Conservation (phyloP, 805 yeast species). For the Ogataea degrootiae region DNA sequence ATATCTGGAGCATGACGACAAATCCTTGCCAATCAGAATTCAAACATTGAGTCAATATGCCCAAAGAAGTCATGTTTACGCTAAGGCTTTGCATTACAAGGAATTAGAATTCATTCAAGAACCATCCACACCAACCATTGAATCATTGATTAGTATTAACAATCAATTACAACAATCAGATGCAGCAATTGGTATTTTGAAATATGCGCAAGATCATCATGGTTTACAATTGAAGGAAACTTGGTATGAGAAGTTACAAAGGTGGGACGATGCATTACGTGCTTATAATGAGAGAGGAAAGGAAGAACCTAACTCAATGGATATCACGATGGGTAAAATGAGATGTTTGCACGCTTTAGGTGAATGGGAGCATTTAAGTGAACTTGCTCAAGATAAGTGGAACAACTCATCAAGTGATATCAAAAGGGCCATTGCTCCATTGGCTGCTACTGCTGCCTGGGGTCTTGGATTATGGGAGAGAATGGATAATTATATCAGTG, state of each 20-base stretch:
- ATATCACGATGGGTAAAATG: slow-evolving; percentile 96
- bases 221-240: slow-evolving; percentile 90
- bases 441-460: slow-evolving; percentile 99
- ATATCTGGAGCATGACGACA: slow-evolving; percentile 96
- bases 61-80: slow-evolving; percentile 93
- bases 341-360: slow-evolving; percentile 97
- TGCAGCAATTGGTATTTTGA: slow-evolving; percentile 95
- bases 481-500: slow-evolving; percentile 86
- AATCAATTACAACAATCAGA: slow-evolving; percentile 94
- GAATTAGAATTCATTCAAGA: slow-evolving; percentile 93
- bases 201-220: slow-evolving; percentile 89
- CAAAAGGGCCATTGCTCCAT: slow-evolving; percentile 83
- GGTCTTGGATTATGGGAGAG: slow-evolving; percentile 95
- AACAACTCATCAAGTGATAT: slow-evolving; percentile 62
- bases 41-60: slow-evolving; percentile 89
- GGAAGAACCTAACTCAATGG: slow-evolving; percentile 65
- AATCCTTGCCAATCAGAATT: slow-evolving; percentile 87
- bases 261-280: slow-evolving; percentile 96
- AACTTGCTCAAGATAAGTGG: slow-evolving; percentile 87
- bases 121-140: slow-evolving; percentile 88
- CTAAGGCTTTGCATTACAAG: slow-evolving; percentile 93
- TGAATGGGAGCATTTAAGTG: slow-evolving; percentile 92
- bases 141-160: slow-evolving; percentile 85
- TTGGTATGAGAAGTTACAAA: slow-evolving; percentile 93
- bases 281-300: slow-evolving; percentile 82